Conservation (phyloP, 192 early-diverging fungal species). For the Coemansia asiatica region DNA sequence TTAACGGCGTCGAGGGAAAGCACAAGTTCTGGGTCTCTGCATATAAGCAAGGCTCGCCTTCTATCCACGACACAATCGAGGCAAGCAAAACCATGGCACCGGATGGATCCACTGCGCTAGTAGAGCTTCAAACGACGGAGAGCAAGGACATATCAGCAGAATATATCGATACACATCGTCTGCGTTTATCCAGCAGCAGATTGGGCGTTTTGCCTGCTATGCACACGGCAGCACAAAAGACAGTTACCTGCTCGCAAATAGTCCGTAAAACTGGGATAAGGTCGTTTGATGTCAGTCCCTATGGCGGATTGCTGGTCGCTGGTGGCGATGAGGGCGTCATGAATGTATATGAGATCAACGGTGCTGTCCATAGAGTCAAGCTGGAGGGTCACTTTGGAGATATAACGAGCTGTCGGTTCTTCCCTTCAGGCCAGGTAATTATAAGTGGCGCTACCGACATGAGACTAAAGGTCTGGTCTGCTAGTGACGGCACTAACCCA, state of each 20-base stretch:
- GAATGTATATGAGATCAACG: constrained; percentile 40
- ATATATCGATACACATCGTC: constrained; percentile 25
- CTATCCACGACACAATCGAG: constrained; percentile 32
- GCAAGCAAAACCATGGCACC: constrained; percentile 7
- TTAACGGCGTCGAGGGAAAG: constrained; percentile 16
- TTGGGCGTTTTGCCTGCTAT: constrained; percentile 15
- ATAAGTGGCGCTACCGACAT: constrained; percentile 70
- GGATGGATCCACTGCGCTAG: constrained; percentile 2
- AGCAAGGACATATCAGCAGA: constrained; percentile 14
- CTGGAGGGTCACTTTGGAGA: constrained; percentile 66
- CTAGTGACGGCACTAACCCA: constrained; percentile 70
- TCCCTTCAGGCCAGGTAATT: constrained; percentile 73
- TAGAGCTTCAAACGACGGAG: not conserved
- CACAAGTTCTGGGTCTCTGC: constrained; percentile 53
- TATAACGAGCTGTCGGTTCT: constrained; percentile 66
- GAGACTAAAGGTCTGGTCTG: constrained; percentile 73
- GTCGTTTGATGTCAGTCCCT: constrained; percentile 41
- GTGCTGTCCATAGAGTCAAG: constrained; percentile 17
- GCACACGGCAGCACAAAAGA: constrained; percentile 21
- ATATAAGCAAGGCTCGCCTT: constrained; percentile 27
- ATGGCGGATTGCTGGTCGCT: constrained; percentile 38
- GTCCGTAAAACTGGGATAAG: constrained; percentile 28
- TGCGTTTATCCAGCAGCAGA: constrained; percentile 25
- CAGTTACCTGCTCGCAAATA: constrained; percentile 32
- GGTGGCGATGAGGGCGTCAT: constrained; percentile 40